Evolutionary conservation across 768 basidiomycete species (phyloP).

Genomic region (Floccularia luteovirens): DNA sequence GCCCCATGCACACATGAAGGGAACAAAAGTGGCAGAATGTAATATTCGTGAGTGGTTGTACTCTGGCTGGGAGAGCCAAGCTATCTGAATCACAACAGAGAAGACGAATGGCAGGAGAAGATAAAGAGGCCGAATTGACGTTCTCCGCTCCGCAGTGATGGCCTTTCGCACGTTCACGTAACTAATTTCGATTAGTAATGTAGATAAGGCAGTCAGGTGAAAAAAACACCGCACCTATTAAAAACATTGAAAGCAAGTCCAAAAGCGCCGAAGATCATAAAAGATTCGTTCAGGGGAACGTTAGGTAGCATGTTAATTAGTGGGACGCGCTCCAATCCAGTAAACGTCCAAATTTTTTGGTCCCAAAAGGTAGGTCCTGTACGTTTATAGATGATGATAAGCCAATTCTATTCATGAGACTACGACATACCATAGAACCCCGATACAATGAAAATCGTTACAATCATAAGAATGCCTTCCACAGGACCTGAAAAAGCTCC

Average conservation of each 20-base stretch:
- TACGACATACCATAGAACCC: constrained; percentile 58
- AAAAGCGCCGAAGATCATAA: constrained; percentile 75
- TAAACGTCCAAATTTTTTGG: constrained; percentile 51
- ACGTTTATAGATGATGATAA: background rate
- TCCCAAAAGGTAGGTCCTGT: constrained; percentile 82
- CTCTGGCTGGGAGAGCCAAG: constrained; percentile 74
- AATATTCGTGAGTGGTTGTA: constrained; percentile 60
- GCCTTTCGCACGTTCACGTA: constrained; percentile 78
- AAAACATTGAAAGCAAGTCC: constrained; percentile 77
- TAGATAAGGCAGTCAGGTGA: background rate
- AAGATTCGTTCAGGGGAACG: constrained; percentile 73
- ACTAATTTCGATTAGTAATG: constrained; percentile 24
- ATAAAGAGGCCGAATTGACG: constrained; percentile 49
- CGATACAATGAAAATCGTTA: constrained; percentile 67
- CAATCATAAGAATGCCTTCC: constrained; percentile 89
- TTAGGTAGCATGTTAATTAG: constrained; percentile 49
- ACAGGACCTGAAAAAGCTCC: constrained; percentile 94
- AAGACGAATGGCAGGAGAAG: constrained; percentile 76
- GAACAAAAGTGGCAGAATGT: constrained; percentile 70
- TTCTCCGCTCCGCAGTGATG: constrained; percentile 22
- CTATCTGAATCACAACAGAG: constrained; percentile 62
- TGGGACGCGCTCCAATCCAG: constrained; percentile 44
- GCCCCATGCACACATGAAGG: constrained; percentile 93
- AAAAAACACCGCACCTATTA: constrained; percentile 36
- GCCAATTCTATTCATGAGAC: background rate